A percentile compares a stretch with the other conserved stretches of the same genome.
phyloP scores from a whole-genome alignment of 148 eudicot species.

The Vaccinium darrowii region DNA sequence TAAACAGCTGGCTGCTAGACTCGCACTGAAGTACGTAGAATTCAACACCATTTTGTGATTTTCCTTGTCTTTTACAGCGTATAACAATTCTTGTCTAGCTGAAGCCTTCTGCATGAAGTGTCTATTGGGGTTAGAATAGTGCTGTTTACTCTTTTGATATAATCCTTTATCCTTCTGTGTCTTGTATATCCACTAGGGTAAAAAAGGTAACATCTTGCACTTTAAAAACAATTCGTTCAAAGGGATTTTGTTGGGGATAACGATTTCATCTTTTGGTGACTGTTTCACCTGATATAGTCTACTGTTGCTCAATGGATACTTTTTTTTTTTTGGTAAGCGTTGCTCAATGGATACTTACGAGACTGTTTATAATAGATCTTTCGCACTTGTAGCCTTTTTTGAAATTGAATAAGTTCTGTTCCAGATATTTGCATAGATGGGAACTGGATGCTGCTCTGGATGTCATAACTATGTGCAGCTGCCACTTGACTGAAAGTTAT shows the following conservation, averaged over 20 bases:
- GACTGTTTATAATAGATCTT: background rate
- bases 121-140: background rate
- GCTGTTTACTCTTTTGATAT: background rate
- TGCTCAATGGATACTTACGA: background rate
- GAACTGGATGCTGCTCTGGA: slow-evolving; percentile 92
- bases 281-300: background rate
- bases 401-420: slow-evolving; percentile 14
- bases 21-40: slow-evolving; percentile 75
- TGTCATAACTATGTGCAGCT: slow-evolving; percentile 98
- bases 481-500: slow-evolving; percentile 72
- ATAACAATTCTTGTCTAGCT: background rate
- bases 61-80: background rate
- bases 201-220: background rate
- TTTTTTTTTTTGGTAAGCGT: no score
- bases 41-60: background rate
- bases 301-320: background rate
- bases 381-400: background rate
- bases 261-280: background rate
- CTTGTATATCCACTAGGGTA: background rate
- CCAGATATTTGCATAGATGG: slow-evolving; percentile 88
- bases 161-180: background rate
- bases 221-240: background rate
- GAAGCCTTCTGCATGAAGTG: background rate
- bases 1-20: slow-evolving; percentile 82
- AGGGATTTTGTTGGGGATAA: background rate